Conservation (phyloP, 179 eudicot species). For the Silene noctiflora region DNA sequence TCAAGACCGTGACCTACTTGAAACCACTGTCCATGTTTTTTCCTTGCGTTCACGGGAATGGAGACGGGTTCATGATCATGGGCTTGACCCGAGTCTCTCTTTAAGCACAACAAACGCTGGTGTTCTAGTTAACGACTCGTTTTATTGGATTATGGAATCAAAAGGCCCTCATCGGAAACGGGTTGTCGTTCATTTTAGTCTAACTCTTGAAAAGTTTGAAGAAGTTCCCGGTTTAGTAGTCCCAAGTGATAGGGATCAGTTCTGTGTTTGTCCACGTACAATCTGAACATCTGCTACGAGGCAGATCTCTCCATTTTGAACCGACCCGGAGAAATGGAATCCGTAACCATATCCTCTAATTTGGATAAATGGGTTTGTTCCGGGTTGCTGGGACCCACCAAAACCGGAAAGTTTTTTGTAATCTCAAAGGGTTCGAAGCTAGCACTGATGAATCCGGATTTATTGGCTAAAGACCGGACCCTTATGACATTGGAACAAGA, state of each 20-base stretch:
- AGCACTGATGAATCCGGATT: conserved; percentile 18
- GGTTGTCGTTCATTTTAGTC: conserved; percentile 22
- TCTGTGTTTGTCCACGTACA: conserved; percentile 21
- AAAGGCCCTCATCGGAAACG: not conserved
- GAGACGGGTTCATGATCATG: conserved; percentile 22
- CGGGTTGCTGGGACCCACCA: conserved; percentile 27
- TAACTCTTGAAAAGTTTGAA: conserved; percentile 26
- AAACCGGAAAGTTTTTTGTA: conserved; percentile 18
- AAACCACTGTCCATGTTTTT: conserved; percentile 17
- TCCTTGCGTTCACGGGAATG: conserved; percentile 23
- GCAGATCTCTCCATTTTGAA: conserved; percentile 25
- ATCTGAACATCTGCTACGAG: conserved; percentile 16
- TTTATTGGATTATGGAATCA: conserved; percentile 26
- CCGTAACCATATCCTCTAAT: not conserved
- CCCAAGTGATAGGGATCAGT: conserved; percentile 26
- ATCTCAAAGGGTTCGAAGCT: conserved; percentile 27
- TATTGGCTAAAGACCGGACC: conserved; percentile 3
- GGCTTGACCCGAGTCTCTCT: conserved; percentile 19
- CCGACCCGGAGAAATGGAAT: conserved; percentile 22
- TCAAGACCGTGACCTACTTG: conserved; percentile 19
- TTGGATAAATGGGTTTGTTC: conserved; percentile 17
- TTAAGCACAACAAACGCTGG: conserved; percentile 24
- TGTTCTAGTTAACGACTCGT: conserved; percentile 23
- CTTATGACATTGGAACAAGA: conserved; percentile 23
- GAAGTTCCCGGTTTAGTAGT: conserved; percentile 5